Base-by-base conservation (phyloP, 768 basidiomycete genomes). In the Nidula microcarpa region DNA sequence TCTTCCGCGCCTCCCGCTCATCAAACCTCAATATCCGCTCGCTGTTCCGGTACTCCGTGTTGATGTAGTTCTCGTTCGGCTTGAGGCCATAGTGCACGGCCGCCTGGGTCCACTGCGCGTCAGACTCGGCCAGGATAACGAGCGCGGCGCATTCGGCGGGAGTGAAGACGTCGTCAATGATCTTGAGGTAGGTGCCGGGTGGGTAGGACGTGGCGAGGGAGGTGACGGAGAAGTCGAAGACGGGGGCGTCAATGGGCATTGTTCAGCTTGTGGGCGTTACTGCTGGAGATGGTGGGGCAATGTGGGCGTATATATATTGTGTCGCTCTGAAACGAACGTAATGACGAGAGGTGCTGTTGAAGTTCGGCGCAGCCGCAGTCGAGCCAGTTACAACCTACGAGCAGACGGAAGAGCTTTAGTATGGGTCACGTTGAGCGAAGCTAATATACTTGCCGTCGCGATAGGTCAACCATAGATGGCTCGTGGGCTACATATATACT, bases 151-250 rank as follows among this genome's bases (percentile, higher is more conserved):
- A 80, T 62, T 80, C 77, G 3, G 66, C 63, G 1, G 65, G 57
- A 1, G 72, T 68, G 57, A 80, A 72, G 17, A 76, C 49, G 43
- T 72, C 57, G 61, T 78, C 76, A 43, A 78, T 57, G 48, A 80
- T 62, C 53, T 72, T 73, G 48, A 72, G 71, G 58, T 77, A 78
- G 59, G 58, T 65, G 5, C 67, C 64, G 6, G 60, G 50, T 30
- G 23, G 23, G 59, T 77, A 78, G 3, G 64, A 57, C 4, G 50
- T 50, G 0, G 68, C 58, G 4, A 78, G 63, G 2, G 67, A 58
- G 0, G 75, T 77, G 4, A 58, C 55, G 9, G 72, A 58, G 58
- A 75, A 79, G 60, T 79, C 71, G 51, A 77, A 51, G 17, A 67
- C 51, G 5, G 65, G 65, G 1, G 65, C 59, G 23, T 47, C 23